Evolutionary conservation across 129 eudicot genomes (phyloP), one percentile per base, ranked within the genome.

Genomic region (Helichrysum umbraculigerum): DNA sequence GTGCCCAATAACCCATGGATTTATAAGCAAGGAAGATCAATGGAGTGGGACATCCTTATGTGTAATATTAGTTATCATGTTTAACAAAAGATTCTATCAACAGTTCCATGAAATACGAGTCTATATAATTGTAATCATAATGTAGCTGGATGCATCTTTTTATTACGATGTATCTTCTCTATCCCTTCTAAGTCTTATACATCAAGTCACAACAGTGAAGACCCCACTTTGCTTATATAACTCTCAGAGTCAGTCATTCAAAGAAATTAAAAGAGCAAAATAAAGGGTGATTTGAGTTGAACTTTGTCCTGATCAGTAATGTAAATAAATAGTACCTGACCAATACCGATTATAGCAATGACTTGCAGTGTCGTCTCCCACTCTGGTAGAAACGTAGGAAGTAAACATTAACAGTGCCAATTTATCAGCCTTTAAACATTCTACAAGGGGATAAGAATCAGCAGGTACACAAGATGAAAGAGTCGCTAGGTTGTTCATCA

Each of bases 311-410:
- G 34, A 35, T 37, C 28, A 62, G 20, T 66, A 41, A 58, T 66
- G 29, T 73, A 74, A 62, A 50, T 70, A 73, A 71, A 33, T 33
- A 34, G 42, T 84, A 93, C 98, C 98, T 76, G 93, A 73, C 86
- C 96, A 63, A 89, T 54, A 47, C 99, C 97, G 66, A 89, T 47
- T 58, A 94, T 32, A 50, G 90, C 99, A 73, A 91, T 80, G 74
- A 86, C 52, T 80, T 94, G 99, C 76, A 94, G 82, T 20, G 97
- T 81, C 78, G 63, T 89, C 84, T 94, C 97, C 99, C 99, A 94
- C 64, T 94, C 99, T 94, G 92, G 77, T 79, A 75, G 29, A 81
- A 44, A 52, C 50, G 35, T 15, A 73, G 70, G 16, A 63, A 19
- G 73, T 66, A 54, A 65, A 50, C 56, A 72, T 61, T 54, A 65